Conservation (phyloP, 2,329 filamentous ascomycete species). For the Penicillium psychrosexuale region DNA sequence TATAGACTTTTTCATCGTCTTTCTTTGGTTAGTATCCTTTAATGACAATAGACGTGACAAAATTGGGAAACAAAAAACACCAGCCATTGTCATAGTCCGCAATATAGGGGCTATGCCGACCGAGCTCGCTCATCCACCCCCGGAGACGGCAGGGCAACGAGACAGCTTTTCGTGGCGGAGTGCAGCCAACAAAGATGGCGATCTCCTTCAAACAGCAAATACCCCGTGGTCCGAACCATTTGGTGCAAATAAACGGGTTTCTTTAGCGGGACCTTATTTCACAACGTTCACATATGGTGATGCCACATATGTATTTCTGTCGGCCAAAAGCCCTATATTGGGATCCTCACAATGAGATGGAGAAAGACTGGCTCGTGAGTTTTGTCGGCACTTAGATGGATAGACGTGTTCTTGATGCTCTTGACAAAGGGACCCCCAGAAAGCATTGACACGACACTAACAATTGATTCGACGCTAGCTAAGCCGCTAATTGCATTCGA, state of each 20-base stretch:
- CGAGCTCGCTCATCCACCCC: conserved; percentile 16
- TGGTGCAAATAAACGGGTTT: neutral
- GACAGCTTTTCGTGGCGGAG: neutral
- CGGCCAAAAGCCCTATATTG: neutral
- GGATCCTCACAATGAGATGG: conserved; percentile 16
- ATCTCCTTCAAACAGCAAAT: conserved; percentile 8
- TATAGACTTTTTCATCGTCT: neutral
- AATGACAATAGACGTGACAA: too few species aligned
- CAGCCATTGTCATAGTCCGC: neutral
- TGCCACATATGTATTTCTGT: neutral
- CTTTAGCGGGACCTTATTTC: neutral
- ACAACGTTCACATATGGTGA: neutral
- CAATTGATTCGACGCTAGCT: neutral
- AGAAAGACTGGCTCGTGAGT: conserved; percentile 17
- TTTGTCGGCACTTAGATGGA: conserved; percentile 3
- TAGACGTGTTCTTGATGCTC: neutral
- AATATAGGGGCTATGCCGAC: conserved; percentile 12
- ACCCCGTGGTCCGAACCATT: conserved; percentile 10
- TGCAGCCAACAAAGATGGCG: neutral
- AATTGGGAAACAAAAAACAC: neutral
- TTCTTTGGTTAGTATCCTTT: neutral
- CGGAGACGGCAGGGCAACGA: neutral
- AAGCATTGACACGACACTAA: neutral
- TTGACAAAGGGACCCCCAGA: too few species aligned
- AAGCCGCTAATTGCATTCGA: neutral